These are phyloP conservation scores for Paxillus involutus DNA, from an alignment of 768 basidiomycete species.

Conservation along the genomic window DNA sequence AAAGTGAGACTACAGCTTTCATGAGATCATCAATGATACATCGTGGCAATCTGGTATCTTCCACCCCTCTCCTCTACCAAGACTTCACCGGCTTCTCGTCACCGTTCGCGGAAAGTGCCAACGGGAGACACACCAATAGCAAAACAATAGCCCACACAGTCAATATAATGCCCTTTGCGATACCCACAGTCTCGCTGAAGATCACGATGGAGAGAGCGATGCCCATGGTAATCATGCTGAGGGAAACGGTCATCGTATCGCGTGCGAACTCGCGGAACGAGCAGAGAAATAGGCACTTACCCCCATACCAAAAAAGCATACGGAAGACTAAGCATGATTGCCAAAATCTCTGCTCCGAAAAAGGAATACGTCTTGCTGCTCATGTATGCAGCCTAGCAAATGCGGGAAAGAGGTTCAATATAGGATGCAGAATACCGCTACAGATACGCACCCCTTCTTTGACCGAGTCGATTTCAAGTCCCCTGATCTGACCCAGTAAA, in stretches of 20 bases:
- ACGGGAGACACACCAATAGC: neutral
- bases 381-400: slow-evolving; percentile 26
- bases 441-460: slow-evolving; percentile 26
- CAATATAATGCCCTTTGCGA: neutral
- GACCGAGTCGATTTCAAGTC: slow-evolving; percentile 20
- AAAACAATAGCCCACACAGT: neutral
- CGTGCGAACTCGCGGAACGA: neutral
- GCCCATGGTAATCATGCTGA: slow-evolving; percentile 29
- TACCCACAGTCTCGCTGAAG: neutral
- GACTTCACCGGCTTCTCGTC: neutral
- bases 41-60: no score
- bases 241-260: neutral
- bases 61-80: neutral
- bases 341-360: slow-evolving; percentile 27
- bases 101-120: neutral
- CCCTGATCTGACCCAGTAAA: slow-evolving; percentile 37
- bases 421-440: neutral
- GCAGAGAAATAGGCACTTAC: slow-evolving; percentile 11
- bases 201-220: slow-evolving; percentile 12
- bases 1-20: no score
- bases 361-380: slow-evolving; percentile 6
- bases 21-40: no score
- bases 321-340: slow-evolving; percentile 33
- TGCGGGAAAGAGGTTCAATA: neutral
- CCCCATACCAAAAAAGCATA: slow-evolving; percentile 33